A percentile compares a stretch with the other conserved stretches of the same genome.
phyloP scores from a whole-genome alignment of 768 basidiomycete genomes.

The Lentinula detonsa region DNA sequence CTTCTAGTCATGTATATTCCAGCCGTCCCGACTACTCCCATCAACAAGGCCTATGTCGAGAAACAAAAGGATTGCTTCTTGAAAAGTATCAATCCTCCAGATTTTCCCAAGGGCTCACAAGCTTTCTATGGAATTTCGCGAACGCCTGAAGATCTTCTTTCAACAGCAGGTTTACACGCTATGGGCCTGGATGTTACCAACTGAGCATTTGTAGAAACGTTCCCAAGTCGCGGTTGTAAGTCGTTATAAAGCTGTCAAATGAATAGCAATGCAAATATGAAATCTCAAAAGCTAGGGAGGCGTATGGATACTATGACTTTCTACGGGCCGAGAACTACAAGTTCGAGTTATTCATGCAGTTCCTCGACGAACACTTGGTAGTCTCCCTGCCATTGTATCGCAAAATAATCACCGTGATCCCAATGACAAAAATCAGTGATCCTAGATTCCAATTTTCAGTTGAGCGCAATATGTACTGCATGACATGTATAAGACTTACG shows the following conservation, averaged over 20 bases:
- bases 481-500: neutral
- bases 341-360: neutral
- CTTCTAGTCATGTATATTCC: constrained; percentile 51
- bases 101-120: constrained; percentile 33
- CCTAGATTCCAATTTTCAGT: neutral
- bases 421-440: neutral
- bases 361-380: neutral
- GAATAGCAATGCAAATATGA: no score
- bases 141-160: constrained; percentile 5
- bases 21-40: constrained; percentile 41
- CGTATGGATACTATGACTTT: no score
- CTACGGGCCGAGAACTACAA: no score
- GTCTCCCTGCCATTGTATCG: neutral
- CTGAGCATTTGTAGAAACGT: neutral
- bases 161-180: constrained; percentile 1
- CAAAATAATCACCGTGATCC: neutral
- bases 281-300: no score
- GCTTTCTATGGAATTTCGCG: constrained; percentile 10
- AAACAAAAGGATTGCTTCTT: constrained; percentile 46
- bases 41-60: constrained; percentile 40
- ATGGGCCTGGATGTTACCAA: constrained; percentile 9
- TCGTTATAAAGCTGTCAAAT: no score
- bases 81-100: constrained; percentile 44
- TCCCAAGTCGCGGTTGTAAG: neutral
- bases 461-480: no score